Percentiles rank a stretch among this genome's conserved stretches.
These are phyloP conservation scores for Podaxis sp. DNA, from an alignment of 768 basidiomycete species.

Conservation along the genomic window DNA sequence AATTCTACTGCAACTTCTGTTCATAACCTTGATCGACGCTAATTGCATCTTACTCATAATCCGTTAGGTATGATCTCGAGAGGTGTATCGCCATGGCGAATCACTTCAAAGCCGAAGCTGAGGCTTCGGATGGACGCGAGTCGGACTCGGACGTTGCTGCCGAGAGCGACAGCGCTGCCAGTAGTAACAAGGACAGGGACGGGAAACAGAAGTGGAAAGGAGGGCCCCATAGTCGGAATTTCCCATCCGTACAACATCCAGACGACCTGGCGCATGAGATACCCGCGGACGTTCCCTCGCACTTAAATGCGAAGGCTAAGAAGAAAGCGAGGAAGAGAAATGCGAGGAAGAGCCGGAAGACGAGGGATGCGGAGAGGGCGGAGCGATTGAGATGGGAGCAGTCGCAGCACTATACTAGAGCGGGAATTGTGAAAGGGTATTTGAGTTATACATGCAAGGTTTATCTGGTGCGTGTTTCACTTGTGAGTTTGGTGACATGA, in stretches of 20 bases:
- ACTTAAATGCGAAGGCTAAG: neutral
- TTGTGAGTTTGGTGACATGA: neutral
- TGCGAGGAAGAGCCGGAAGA: neutral
- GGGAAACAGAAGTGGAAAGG: neutral
- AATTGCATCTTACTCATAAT: neutral
- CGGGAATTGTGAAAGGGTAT: slow-evolving; percentile 37
- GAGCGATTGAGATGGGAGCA: slow-evolving; percentile 11
- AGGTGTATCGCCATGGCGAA: slow-evolving; percentile 26
- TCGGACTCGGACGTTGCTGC: neutral
- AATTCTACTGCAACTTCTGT: neutral
- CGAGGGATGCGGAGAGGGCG: slow-evolving; percentile 13
- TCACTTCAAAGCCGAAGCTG: slow-evolving; percentile 14
- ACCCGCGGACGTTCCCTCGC: neutral
- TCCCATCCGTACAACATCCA: neutral
- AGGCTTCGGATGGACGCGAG: slow-evolving; percentile 4
- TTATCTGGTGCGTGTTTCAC: slow-evolving; percentile 47
- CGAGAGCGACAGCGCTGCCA: neutral
- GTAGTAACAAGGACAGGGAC: neutral
- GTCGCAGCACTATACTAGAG: slow-evolving; percentile 20
- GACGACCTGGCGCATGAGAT: neutral
- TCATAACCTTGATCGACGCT: neutral
- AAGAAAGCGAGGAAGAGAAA: neutral
- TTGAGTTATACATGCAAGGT: slow-evolving; percentile 65
- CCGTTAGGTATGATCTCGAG: slow-evolving; percentile 51
- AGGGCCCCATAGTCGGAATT: neutral